Evolutionary conservation across 208 protist genomes (phyloP).

Genomic region (Crithidia sp.): DNA sequence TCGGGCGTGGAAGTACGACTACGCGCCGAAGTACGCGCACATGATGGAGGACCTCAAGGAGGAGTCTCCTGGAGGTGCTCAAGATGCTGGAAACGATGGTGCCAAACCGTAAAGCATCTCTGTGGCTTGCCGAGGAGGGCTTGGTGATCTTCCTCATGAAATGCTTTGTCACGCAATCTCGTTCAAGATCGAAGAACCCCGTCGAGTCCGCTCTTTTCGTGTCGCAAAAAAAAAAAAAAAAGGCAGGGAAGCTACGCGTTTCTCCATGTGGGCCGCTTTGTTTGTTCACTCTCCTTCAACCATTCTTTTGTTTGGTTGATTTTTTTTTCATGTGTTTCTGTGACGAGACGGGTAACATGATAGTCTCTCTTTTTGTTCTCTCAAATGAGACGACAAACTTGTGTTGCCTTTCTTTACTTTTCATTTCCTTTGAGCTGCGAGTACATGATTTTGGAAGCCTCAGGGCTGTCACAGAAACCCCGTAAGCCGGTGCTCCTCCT

Average conservation of each 20-base stretch:
- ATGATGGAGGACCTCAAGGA: slow-evolving; percentile 82
- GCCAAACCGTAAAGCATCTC: neutral
- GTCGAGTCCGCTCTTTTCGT: too few species aligned
- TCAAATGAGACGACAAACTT: neutral
- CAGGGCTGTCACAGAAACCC: slow-evolving; percentile 5
- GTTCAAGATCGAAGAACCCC: too few species aligned
- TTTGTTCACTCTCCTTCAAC: neutral
- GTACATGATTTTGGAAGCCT: neutral
- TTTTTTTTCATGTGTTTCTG: neutral
- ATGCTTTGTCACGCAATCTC: too few species aligned
- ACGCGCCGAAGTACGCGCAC: slow-evolving; percentile 84
- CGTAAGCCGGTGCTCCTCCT: neutral
- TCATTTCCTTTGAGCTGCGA: neutral
- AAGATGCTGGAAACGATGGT: slow-evolving; percentile 3
- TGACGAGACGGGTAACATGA: neutral
- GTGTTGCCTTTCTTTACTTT: slow-evolving; percentile 11
- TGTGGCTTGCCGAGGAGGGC: too few species aligned
- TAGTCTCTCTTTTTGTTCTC: neutral
- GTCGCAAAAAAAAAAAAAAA: too few species aligned
- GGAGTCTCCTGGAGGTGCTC: slow-evolving; percentile 15
- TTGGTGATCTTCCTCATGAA: too few species aligned
- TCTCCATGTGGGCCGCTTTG: neutral
- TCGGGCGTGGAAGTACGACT: slow-evolving; percentile 79
- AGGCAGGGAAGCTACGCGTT: too few species aligned
- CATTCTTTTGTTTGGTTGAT: too few species aligned